A percentile compares a stretch with the other conserved stretches of the same genome.
These are phyloP conservation scores for Penicillium cosmopolitanum DNA, from an alignment of 495 filamentous ascomycete species.

Conservation along the genomic window DNA sequence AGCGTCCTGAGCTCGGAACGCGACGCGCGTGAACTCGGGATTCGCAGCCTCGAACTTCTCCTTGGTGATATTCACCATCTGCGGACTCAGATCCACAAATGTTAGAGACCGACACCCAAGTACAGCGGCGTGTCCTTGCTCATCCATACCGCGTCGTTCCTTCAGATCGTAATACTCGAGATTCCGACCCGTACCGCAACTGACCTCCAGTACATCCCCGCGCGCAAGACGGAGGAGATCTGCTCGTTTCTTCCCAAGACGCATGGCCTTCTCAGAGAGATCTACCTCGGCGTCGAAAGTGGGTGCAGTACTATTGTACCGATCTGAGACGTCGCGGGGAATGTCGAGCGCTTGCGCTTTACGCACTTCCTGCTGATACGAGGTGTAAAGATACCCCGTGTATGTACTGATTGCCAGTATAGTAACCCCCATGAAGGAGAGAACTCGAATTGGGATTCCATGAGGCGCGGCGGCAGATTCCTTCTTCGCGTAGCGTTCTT, in stretches of 20 bases:
- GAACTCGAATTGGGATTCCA: conserved; percentile 37
- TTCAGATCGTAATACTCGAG: conserved; percentile 68
- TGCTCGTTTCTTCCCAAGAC: conserved; percentile 63
- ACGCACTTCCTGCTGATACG: conserved; percentile 44
- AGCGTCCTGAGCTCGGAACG: conserved; percentile 49
- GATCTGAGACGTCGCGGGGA: conserved; percentile 56
- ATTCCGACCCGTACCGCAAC: conserved; percentile 91
- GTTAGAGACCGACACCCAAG: conserved; percentile 54
- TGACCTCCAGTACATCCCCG: conserved; percentile 87
- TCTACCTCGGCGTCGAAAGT: conserved; percentile 68
- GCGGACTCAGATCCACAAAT: conserved; percentile 64
- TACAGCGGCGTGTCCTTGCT: conserved; percentile 43
- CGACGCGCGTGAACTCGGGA: conserved; percentile 47
- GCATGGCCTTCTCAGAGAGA: conserved; percentile 66
- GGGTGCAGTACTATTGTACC: conserved; percentile 59
- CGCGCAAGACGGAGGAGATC: conserved; percentile 62
- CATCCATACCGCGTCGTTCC: conserved; percentile 72
- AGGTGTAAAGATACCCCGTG: conserved; percentile 54
- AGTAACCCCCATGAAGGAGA: conserved; percentile 49
- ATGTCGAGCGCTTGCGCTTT: conserved; percentile 41
- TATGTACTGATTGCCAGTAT: conserved; percentile 54
- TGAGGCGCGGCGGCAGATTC: conserved; percentile 13
- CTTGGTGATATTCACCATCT: conserved; percentile 65
- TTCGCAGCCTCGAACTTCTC: conserved; percentile 59
- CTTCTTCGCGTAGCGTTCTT: conserved; percentile 14